Base-by-base conservation (phyloP, 164 flowering plant genomes). In the Berberis thunbergii region DNA sequence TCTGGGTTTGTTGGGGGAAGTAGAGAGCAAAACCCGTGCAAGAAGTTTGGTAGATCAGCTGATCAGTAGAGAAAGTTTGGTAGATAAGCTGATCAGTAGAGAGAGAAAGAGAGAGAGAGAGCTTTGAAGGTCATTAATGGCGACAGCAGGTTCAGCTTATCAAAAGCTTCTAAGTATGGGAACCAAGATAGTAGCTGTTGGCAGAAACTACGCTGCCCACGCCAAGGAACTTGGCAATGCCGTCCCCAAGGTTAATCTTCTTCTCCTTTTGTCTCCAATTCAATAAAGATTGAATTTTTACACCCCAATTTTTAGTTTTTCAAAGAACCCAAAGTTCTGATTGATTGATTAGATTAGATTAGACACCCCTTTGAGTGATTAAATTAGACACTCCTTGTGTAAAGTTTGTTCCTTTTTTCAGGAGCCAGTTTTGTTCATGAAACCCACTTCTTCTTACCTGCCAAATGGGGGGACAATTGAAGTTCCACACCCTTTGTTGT, bases 191-290 rank as follows among this genome's bases (percentile, higher is more conserved):
- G 80, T 94, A 65, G 92, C 80, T 67, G 99, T 94, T 59, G 99
- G 99, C 62, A 78, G 97, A n/a, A 94, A 94, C 82, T 94, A 94
- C 78, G 96, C 87, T 40, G 96, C 97, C 62, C 99, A 94, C 74
- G 99, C 99, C 71, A 91, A 84, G 70, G 99, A 94, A 62, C 93
- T 94, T 63, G 99, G 99, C 71, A 91, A 89, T 84, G 91, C 97
- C 67, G 86, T 91, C 12, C 97, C 99, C 43, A 94, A 87, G 92
- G 97, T 90, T 4, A 5, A 52, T 48, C 10, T 4, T 43, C 13
- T 54, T 49, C 41, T 8, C 11, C 41, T 54, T 55, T n/a, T 13
- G 4, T 48, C 3, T 48, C 10, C 4, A 1, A 6, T 13, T 3
- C 3, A 40, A 5, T 57, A 3, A 4, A 57, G 60, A 40, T 57